Base-by-base conservation (phyloP, 2,329 filamentous ascomycete genomes). In the Fusarium coicis region DNA sequence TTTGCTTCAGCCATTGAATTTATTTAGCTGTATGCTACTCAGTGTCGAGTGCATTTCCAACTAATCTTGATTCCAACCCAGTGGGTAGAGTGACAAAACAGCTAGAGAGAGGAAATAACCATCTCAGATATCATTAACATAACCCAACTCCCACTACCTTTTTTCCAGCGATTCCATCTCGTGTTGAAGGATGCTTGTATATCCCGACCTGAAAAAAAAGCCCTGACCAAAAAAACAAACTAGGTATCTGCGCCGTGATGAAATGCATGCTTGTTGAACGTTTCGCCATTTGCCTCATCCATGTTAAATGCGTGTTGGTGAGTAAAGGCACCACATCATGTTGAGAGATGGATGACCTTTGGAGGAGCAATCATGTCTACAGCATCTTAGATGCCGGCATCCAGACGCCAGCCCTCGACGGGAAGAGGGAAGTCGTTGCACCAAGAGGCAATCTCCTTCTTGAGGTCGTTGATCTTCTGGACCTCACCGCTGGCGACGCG, bases 401-500 rank as follows among this genome's bases (percentile, higher is more conserved):
- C 89, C 66, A 85, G 80, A 79, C 90, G 88, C 90, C 90, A 92
- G 79, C 90, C 90, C 87, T 92, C 90, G 74, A 97, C 92, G 69
- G 96, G 96, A 72, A 99, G 93, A 80, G 96, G 96, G 93, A 98
- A 99, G 76, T 89, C 90, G 81, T 88, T 89, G 81, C 93, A 94
- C 96, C 96, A 99, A 54, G 86, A 85, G 52, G 94, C 88, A 82
- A 99, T 95, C 89, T 98, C 96, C 87, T 94, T 93, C 87, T 92
- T 93, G 82, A 97, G 89, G 77, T 88, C 89, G 82, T 93, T 91
- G 85, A 99, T 96, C 87, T 95, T 93, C 70, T 90, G 84, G 54
- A 97, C 88, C 80, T 92, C 89, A 74, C 94, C 95, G 76, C 88
- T 86, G 66, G 93, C 90, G 71, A 97, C 94, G 90, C 94, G 96